These are phyloP conservation scores for Biscutella auriculata DNA, from an alignment of 441 rosid species.

Conservation along the genomic window DNA sequence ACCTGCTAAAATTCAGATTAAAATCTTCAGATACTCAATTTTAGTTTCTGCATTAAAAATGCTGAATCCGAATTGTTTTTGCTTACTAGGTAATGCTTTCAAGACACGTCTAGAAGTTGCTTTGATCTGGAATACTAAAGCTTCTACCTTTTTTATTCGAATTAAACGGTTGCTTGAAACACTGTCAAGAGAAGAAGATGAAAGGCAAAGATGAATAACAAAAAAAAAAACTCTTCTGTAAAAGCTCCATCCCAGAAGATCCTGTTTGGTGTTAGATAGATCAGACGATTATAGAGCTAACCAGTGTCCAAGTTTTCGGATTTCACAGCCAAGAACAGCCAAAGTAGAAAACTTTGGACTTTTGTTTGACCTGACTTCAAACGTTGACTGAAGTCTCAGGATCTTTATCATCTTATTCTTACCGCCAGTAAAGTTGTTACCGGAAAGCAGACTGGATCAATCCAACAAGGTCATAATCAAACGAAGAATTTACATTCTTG, in stretches of 20 bases:
- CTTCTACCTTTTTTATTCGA: conserved; percentile 15
- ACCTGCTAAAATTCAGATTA: conserved; percentile 6
- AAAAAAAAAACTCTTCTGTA: not conserved
- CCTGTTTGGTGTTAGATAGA: conserved; percentile 11
- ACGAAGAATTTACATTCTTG: not conserved
- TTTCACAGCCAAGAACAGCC: conserved; percentile 26
- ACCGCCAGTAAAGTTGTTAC: conserved; percentile 44
- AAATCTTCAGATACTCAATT: not conserved
- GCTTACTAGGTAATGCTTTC: conserved; percentile 22
- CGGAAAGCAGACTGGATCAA: conserved; percentile 45
- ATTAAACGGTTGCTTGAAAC: conserved; percentile 14
- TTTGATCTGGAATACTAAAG: conserved; percentile 18
- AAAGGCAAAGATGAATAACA: not conserved
- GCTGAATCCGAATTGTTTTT: not conserved
- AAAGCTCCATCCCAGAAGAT: not conserved
- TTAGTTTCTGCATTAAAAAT: not conserved
- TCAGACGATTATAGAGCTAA: conserved; percentile 22
- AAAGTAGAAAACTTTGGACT: conserved; percentile 18
- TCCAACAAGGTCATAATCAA: conserved; percentile 2
- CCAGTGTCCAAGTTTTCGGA: conserved; percentile 51
- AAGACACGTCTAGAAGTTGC: conserved; percentile 21
- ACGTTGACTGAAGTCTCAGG: conserved; percentile 30
- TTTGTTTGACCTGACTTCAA: conserved; percentile 40
- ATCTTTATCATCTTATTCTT: conserved; percentile 29
- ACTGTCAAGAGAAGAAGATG: conserved; percentile 5